Evolutionary conservation across 2,329 filamentous ascomycete genomes (phyloP).

Genomic region (Rugonectria rugulosa): DNA sequence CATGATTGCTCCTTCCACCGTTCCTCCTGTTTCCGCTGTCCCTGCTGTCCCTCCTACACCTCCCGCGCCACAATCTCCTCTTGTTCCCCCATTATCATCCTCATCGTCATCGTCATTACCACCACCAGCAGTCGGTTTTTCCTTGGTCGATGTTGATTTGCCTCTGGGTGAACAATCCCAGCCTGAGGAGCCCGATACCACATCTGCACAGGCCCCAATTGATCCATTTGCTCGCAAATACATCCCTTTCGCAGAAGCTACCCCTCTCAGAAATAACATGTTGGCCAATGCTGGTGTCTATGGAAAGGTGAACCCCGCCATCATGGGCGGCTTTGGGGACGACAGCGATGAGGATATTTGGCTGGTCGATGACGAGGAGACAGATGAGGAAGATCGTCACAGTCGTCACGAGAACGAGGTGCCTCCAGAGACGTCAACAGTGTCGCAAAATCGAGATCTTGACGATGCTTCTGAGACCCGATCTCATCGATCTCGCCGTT

Average conservation of each 20-base stretch:
- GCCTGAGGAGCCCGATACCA: neutral
- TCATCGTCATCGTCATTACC: no score
- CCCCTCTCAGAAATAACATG: conserved; percentile 40
- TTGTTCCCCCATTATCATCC: conserved; percentile 3
- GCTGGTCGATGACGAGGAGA: conserved; percentile 41
- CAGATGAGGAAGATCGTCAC: conserved; percentile 22
- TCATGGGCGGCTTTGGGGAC: conserved; percentile 41
- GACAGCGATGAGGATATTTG: conserved; percentile 43
- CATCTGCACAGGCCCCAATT: conserved; percentile 6
- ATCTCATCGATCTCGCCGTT: conserved; percentile 6
- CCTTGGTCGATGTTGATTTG: neutral
- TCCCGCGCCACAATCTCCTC: conserved; percentile 9
- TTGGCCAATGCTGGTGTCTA: conserved; percentile 38
- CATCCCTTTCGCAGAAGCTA: conserved; percentile 34
- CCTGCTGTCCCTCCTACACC: conserved; percentile 6
- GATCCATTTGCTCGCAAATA: conserved; percentile 28
- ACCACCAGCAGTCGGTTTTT: neutral
- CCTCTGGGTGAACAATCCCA: neutral
- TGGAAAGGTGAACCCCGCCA: conserved; percentile 40
- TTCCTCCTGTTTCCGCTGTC: neutral
- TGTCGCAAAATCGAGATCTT: neutral
- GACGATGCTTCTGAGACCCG: conserved; percentile 10
- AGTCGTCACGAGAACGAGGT: conserved; percentile 19
- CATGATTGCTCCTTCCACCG: neutral
- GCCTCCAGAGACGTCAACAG: neutral